phyloP scores from a whole-genome alignment of 805 yeast species.

The Teunomyces gatunensis region DNA sequence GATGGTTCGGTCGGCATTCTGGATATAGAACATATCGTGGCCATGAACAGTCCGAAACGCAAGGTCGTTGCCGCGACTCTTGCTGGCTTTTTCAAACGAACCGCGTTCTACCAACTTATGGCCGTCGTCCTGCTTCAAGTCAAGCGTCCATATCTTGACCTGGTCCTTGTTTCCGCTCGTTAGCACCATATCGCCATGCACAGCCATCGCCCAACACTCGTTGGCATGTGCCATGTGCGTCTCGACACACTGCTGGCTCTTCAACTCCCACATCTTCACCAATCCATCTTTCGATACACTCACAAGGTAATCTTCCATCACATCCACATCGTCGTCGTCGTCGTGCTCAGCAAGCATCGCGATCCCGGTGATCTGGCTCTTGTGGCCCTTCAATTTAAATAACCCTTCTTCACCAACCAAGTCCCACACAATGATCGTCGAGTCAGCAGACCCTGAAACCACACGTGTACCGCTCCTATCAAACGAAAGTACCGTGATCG shows the following conservation, averaged over 20 bases:
- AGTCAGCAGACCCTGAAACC: slow-evolving; percentile 83
- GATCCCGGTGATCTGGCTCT: slow-evolving; percentile 82
- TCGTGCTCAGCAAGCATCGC: slow-evolving; percentile 42
- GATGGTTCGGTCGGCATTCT: slow-evolving; percentile 75
- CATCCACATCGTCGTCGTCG: slow-evolving; percentile 32
- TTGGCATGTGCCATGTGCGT: slow-evolving; percentile 92
- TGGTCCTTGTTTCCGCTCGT: slow-evolving; percentile 83
- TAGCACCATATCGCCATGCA: slow-evolving; percentile 43
- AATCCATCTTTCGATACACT: slow-evolving; percentile 87
- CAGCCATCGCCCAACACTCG: slow-evolving; percentile 86
- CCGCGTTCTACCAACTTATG: slow-evolving; percentile 58
- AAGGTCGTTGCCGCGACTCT: slow-evolving; percentile 63
- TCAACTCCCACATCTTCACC: slow-evolving; percentile 90
- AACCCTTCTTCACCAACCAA: slow-evolving; percentile 88
- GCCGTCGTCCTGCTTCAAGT: slow-evolving; percentile 49
- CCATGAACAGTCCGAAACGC: slow-evolving; percentile 41
- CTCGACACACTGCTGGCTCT: slow-evolving; percentile 85
- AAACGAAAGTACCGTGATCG: slow-evolving; percentile 66
- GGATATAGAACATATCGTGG: slow-evolving; percentile 59
- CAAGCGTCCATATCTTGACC: slow-evolving; percentile 78
- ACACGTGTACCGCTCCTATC: slow-evolving; percentile 82
- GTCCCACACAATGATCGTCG: slow-evolving; percentile 90
- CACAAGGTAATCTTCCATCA: slow-evolving; percentile 68
- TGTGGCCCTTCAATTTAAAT: slow-evolving; percentile 83
- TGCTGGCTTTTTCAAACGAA: slow-evolving; percentile 68